Evolutionary conservation across 257 asterid genomes (phyloP).

Genomic region (Penstemon eatonii): DNA sequence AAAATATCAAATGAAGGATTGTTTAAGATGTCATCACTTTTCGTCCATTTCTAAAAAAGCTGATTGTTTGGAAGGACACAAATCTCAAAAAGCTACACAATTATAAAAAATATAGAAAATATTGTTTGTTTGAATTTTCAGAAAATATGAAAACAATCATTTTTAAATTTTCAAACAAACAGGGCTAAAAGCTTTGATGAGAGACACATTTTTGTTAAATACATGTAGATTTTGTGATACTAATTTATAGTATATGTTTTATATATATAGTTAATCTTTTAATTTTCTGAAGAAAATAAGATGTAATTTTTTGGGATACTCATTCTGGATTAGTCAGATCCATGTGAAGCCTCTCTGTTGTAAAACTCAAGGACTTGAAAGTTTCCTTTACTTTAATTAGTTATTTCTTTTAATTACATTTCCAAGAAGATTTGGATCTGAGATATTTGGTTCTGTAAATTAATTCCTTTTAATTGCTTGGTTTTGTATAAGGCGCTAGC

Average conservation of each 20-base stretch:
- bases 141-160: no score
- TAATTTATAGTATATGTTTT: neutral
- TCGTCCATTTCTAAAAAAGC: no score
- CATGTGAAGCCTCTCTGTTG: constrained; percentile 60
- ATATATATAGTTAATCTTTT: neutral
- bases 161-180: constrained; percentile 13
- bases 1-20: neutral
- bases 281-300: neutral
- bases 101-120: no score
- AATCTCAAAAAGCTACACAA: neutral
- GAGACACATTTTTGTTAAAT: constrained; percentile 21
- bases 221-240: constrained; percentile 20
- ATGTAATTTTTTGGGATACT: constrained; percentile 19
- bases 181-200: constrained; percentile 15
- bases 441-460: constrained; percentile 21
- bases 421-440: constrained; percentile 38
- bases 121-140: no score
- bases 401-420: constrained; percentile 9
- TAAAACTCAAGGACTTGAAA: constrained; percentile 40
- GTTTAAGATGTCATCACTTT: no score
- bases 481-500: no score
- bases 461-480: constrained; percentile 2
- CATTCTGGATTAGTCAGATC: constrained; percentile 25
- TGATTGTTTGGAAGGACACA: neutral
- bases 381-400: neutral